A percentile compares a stretch with the other conserved stretches of the same genome.
These are phyloP conservation scores for Paramarasmius palmivorus DNA, from an alignment of 1,284 basidiomycete genomes.

Conservation along the genomic window DNA sequence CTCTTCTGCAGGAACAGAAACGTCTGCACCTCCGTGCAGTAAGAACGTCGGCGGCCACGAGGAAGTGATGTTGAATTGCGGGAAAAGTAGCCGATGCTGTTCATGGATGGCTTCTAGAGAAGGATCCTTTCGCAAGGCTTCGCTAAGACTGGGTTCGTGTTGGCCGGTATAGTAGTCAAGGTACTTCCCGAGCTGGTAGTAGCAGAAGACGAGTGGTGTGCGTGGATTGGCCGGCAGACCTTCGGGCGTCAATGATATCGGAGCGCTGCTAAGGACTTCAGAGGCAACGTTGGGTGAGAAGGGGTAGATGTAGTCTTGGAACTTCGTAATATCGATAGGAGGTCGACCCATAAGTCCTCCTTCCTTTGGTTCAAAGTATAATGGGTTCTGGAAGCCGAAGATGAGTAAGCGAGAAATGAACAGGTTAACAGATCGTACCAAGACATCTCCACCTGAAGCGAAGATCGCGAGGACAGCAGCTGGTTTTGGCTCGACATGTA, in stretches of 20 bases:
- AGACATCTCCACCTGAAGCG: conserved; percentile 11
- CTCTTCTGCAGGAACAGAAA: conserved; percentile 10
- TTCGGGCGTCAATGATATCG: conserved; percentile 46
- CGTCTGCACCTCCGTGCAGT: conserved; percentile 12
- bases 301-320: conserved; percentile 33
- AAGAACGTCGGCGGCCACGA: conserved; percentile 49
- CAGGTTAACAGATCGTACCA: neutral
- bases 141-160: conserved; percentile 55
- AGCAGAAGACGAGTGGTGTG: conserved; percentile 57
- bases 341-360: conserved; percentile 40
- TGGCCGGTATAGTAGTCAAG: conserved; percentile 64
- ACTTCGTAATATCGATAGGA: conserved; percentile 35
- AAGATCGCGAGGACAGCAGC: conserved; percentile 8
- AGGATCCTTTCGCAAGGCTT: conserved; percentile 33
- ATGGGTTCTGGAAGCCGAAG: conserved; percentile 27
- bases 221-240: conserved; percentile 60
- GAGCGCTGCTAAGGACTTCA: conserved; percentile 41
- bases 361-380: conserved; percentile 36
- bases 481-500: conserved; percentile 9
- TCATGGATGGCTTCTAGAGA: conserved; percentile 32
- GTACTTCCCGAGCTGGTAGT: conserved; percentile 56
- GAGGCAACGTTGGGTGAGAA: conserved; percentile 30
- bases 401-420: neutral
- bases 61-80: conserved; percentile 45
- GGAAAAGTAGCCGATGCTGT: conserved; percentile 45